phyloP scores from a whole-genome alignment of 148 eudicot species.

The Dysphania ambrosioides region DNA sequence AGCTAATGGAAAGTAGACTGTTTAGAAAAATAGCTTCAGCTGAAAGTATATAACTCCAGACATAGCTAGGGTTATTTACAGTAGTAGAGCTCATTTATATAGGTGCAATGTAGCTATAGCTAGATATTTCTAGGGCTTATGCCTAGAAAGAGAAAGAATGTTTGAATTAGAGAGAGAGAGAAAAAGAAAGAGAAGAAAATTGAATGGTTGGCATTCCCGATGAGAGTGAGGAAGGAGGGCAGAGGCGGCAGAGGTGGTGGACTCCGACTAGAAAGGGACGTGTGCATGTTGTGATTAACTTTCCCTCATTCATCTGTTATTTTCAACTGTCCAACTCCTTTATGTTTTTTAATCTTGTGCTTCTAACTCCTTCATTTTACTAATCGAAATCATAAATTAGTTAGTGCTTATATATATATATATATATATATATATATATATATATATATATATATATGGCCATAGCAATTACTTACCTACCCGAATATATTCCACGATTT shows the following conservation, averaged over 20 bases:
- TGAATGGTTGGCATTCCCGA: slow-evolving; percentile 55
- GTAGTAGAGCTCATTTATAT: too few species aligned
- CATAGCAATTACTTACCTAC: too few species aligned
- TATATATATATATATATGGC: too few species aligned
- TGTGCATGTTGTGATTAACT: slow-evolving; percentile 67
- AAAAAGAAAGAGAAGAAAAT: not conserved
- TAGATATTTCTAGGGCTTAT: not conserved
- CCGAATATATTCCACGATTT: too few species aligned
- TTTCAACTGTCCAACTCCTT: slow-evolving; percentile 24
- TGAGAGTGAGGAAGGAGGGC: slow-evolving; percentile 22
- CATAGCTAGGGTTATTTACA: too few species aligned
- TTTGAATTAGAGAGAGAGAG: not conserved
- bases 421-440: too few species aligned
- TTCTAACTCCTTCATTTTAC: too few species aligned
- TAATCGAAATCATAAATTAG: too few species aligned
- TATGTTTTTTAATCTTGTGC: slow-evolving; percentile 19
- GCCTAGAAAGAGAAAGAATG: not conserved
- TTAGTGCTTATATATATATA: too few species aligned
- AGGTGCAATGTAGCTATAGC: not conserved
- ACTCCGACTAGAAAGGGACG: slow-evolving; percentile 67
- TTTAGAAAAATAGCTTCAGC: too few species aligned
- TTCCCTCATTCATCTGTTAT: slow-evolving; percentile 37
- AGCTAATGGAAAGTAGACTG: too few species aligned
- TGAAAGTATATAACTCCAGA: too few species aligned
- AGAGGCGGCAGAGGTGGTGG: slow-evolving; percentile 82